phyloP scores from a whole-genome alignment of 2,329 filamentous ascomycete genomes.

The Fusarium protoensiforme region DNA sequence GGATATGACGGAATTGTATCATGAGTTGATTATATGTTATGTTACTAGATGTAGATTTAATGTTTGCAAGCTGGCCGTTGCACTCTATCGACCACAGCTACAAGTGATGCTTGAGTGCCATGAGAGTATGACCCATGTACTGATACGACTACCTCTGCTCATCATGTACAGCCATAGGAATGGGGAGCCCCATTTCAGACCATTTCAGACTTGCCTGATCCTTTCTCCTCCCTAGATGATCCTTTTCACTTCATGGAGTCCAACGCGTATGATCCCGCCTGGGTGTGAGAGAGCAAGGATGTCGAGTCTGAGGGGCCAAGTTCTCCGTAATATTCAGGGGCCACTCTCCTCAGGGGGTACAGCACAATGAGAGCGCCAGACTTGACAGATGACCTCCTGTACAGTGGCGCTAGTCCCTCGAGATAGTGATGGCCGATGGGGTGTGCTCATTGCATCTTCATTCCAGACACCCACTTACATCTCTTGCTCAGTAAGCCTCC shows the following conservation, averaged over 20 bases:
- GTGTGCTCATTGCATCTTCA: neutral
- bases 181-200: neutral
- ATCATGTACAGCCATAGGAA: neutral
- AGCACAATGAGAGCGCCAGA: neutral
- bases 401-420: neutral
- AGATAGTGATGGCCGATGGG: neutral
- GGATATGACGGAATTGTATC: conserved; percentile 21
- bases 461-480: neutral
- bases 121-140: neutral
- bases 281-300: too few species aligned
- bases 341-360: neutral
- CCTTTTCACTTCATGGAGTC: neutral
- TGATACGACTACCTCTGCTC: neutral
- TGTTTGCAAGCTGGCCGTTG: conserved; percentile 14
- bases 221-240: neutral
- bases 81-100: neutral
- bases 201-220: neutral
- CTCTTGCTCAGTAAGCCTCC: neutral
- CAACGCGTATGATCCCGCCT: neutral
- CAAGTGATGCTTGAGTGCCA: neutral
- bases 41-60: conserved; percentile 31
- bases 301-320: too few species aligned
- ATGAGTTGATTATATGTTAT: conserved; percentile 8
- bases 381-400: neutral
- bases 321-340: neutral